Conservation (phyloP, 768 basidiomycete genomes). For the Tremella yokohamensis region DNA sequence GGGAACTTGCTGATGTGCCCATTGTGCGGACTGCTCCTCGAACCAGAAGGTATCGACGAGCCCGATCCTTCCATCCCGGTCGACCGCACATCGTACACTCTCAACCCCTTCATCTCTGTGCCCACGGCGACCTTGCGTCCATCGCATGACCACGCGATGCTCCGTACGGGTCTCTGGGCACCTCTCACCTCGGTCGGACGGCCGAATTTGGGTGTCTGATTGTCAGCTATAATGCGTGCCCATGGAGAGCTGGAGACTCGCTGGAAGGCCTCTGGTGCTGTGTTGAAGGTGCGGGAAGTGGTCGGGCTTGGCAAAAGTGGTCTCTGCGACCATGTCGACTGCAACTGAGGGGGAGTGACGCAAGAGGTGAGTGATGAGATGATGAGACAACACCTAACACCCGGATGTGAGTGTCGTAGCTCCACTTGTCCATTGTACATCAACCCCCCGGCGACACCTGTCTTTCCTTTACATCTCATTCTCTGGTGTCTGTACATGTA, state of each 20-base stretch:
- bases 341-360: background rate
- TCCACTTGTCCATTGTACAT: background rate
- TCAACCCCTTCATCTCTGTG: slow-evolving; percentile 33
- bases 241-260: background rate
- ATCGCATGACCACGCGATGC: slow-evolving; percentile 40
- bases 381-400: background rate
- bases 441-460: background rate
- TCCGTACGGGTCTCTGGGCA: slow-evolving; percentile 26
- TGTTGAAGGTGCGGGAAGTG: slow-evolving; percentile 14
- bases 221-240: background rate
- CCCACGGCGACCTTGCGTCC: slow-evolving; percentile 37
- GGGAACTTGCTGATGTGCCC: slow-evolving; percentile 36
- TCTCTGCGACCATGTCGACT: background rate
- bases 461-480: background rate
- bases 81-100: slow-evolving; percentile 28
- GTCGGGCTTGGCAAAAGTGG: slow-evolving; percentile 14
- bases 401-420: background rate
- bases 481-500: too few species aligned
- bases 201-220: slow-evolving; percentile 31
- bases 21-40: slow-evolving; percentile 34
- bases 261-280: slow-evolving; percentile 14
- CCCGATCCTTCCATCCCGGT: slow-evolving; percentile 9
- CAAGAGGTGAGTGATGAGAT: background rate
- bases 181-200: slow-evolving; percentile 30
- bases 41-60: slow-evolving; percentile 24